Conservation (phyloP, 2,329 filamentous ascomycete genomes). For the Aspergillus fumigatus region DNA sequence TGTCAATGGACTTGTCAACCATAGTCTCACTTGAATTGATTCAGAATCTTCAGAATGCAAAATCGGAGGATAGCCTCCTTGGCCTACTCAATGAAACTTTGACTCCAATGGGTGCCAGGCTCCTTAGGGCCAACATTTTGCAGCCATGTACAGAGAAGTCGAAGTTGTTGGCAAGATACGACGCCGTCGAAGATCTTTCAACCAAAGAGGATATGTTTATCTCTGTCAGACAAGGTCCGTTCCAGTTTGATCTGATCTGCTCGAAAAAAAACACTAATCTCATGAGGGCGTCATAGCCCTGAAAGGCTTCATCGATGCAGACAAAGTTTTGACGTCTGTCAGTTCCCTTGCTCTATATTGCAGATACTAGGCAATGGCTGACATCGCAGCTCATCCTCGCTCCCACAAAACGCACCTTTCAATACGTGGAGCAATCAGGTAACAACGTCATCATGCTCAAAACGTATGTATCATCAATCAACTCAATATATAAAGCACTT, state of each 20-base stretch:
- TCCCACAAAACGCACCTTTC: conserved; percentile 60
- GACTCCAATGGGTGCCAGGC: conserved; percentile 82
- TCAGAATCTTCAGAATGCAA: conserved; percentile 73
- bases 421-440: conserved; percentile 72
- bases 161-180: conserved; percentile 68
- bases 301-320: conserved; percentile 71
- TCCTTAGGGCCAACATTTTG: conserved; percentile 79
- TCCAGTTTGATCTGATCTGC: background rate
- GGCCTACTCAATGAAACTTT: conserved; percentile 78
- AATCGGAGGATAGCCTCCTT: conserved; percentile 77
- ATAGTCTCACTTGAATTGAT: conserved; percentile 85
- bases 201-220: conserved; percentile 82
- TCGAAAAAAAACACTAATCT: conserved; percentile 5
- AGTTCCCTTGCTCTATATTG: conserved; percentile 11
- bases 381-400: conserved; percentile 66
- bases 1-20: conserved; percentile 92
- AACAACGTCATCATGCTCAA: conserved; percentile 87
- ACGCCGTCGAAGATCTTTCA: conserved; percentile 77
- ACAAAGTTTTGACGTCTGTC: conserved; percentile 73
- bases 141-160: conserved; percentile 74
- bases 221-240: conserved; percentile 62
- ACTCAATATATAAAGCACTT: conserved; percentile 64
- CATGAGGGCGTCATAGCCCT: conserved; percentile 50
- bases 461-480: conserved; percentile 67
- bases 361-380: conserved; percentile 4